A percentile compares a stretch with the other conserved stretches of the same genome.
Conservation (phyloP, 495 filamentous ascomycete genomes). For the Sphaerosporella brunnea region DNA sequence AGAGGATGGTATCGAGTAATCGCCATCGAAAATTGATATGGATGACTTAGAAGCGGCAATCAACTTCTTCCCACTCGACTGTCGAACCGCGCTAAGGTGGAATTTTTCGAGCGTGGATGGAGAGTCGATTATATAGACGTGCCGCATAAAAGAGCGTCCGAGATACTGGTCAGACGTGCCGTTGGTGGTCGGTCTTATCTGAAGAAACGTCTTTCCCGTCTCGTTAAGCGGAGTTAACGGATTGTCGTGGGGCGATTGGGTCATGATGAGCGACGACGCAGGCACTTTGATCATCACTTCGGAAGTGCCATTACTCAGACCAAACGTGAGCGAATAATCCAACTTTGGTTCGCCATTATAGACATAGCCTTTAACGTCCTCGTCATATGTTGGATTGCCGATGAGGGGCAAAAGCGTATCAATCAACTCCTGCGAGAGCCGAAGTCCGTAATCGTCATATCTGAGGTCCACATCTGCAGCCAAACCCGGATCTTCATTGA, state of each 20-base stretch:
- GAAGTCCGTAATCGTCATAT: constrained; percentile 18
- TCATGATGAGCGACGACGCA: constrained; percentile 17
- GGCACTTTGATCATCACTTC: constrained; percentile 13
- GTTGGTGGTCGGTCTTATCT: constrained; percentile 14
- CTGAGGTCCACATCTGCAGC: constrained; percentile 9
- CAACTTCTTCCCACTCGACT: constrained; percentile 9
- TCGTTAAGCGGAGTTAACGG: constrained; percentile 17
- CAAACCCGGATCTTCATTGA: neutral
- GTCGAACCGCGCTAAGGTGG: constrained; percentile 16
- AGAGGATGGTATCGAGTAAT: neutral
- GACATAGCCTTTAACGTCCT: constrained; percentile 18
- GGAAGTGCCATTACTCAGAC: constrained; percentile 17
- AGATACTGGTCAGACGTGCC: constrained; percentile 10
- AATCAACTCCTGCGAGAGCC: constrained; percentile 13
- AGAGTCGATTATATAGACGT: constrained; percentile 21
- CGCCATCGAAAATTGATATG: constrained; percentile 13
- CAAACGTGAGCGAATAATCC: constrained; percentile 18
- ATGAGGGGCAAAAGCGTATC: constrained; percentile 16
- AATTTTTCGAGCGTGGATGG: constrained; percentile 19
- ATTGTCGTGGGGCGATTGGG: constrained; percentile 14
- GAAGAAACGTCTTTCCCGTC: constrained; percentile 19
- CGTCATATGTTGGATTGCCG: constrained; percentile 15
- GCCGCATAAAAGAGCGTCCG: constrained; percentile 21
- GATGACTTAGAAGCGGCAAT: constrained; percentile 16
- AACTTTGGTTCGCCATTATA: constrained; percentile 11